Base-by-base conservation (phyloP, 805 yeast genomes). In the Priceomyces fermenticarens region DNA sequence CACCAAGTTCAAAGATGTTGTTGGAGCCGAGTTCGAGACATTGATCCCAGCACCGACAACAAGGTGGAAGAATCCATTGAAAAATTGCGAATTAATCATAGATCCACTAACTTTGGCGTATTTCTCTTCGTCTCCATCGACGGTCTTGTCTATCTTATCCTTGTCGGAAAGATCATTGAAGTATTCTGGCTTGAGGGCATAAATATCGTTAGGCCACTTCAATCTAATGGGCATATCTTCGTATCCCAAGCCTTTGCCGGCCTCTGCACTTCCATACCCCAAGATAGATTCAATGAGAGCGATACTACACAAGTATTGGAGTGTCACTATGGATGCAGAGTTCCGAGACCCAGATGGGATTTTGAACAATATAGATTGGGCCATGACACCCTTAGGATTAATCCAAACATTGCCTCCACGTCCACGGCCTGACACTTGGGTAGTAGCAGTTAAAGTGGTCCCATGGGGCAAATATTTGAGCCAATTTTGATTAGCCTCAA, bases 161-260 rank as follows among this genome's bases (percentile, higher is more conserved):
- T 62, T 61, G 20, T 65, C 71, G 10, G 57, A 48, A 9, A 62
- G 16, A 11, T 44, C 40, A 40, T 49, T 46, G 49, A 60, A 73
- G 48, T 66, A 76, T 40, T 80, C 81, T 0, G 95, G 95, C 41
- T 78, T 80, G 51, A 80, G 58, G 3, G 84, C 80, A 56, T 88
- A 93, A 10, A 93, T 66, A 60, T 93, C 99, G 58, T 93, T 93
- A 2, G 99, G 99, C 99, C 99, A 93, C 58, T 93, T 93, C 44
- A 93, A 74, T 38, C 80, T 74, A 11, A 91, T 71, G 0, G 96
- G 97, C 50, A 93, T 62, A 35, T 80, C 83, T 14, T 80, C 82
- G 57, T 83, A 88, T 0, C 86, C 88, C 0, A 65, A 62, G 2
- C 71, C 70, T 6, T 45, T 37, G 5, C 74, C 74, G 13, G 65